Conservation (phyloP, 108 stramenopile genomes). For the Mediolabrus comicus region DNA sequence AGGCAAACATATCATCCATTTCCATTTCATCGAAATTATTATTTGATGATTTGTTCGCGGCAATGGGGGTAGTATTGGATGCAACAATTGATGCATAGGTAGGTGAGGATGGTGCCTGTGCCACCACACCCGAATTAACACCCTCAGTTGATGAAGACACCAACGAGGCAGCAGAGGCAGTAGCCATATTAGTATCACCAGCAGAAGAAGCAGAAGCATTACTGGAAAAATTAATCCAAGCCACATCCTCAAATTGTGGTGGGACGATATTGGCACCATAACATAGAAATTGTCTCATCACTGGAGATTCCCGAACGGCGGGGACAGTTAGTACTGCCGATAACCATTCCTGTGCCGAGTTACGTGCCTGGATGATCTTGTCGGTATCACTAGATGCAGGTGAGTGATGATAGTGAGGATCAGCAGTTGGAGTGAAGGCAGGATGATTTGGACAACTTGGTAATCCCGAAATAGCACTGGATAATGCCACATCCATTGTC, state of each 20-base stretch:
- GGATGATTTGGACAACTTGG: slow-evolving; percentile 50
- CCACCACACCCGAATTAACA: too few species aligned
- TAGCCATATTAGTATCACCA: too few species aligned
- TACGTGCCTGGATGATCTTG: slow-evolving; percentile 50
- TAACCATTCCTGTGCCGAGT: slow-evolving; percentile 73
- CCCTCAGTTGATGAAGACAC: neutral
- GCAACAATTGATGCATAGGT: neutral
- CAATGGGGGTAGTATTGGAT: neutral
- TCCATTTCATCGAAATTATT: slow-evolving; percentile 77
- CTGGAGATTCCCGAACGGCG: slow-evolving; percentile 58
- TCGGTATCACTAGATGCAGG: slow-evolving; percentile 24
- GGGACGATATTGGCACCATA: slow-evolving; percentile 81
- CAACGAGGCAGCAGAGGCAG: too few species aligned
- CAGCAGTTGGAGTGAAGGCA: too few species aligned
- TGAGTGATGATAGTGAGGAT: neutral
- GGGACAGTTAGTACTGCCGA: slow-evolving; percentile 56
- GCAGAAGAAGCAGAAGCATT: too few species aligned
- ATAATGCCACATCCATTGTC: slow-evolving; percentile 52
- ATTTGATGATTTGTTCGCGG: neutral
- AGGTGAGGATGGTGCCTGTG: slow-evolving; percentile 4
- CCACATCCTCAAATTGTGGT: slow-evolving; percentile 75
- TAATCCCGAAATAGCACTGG: slow-evolving; percentile 26
- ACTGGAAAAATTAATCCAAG: slow-evolving; percentile 72
- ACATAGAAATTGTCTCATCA: slow-evolving; percentile 74
- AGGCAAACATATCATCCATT: slow-evolving; percentile 76